phyloP scores from a whole-genome alignment of 2,329 filamentous ascomycete species.

The Claviceps sp. region DNA sequence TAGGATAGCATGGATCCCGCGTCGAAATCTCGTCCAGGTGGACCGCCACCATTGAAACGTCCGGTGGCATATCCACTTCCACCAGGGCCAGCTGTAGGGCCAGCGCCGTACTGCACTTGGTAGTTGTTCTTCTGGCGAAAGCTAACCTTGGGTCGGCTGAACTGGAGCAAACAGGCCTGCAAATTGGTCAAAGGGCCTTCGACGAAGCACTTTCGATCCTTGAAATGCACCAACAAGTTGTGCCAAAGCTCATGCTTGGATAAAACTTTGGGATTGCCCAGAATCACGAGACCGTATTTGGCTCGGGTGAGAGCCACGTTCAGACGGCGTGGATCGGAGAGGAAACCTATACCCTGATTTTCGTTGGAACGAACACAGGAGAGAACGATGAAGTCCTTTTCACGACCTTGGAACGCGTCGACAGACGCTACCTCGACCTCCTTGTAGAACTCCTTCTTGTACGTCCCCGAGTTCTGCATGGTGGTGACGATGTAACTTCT shows the following conservation, averaged over 20 bases:
- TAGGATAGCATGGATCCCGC: slow-evolving; percentile 85
- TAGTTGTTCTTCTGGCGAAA: slow-evolving; percentile 73
- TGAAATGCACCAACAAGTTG: slow-evolving; percentile 87
- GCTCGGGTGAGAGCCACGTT: slow-evolving; percentile 95
- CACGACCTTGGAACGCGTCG: slow-evolving; percentile 95
- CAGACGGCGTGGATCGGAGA: slow-evolving; percentile 92
- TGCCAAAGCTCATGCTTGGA: slow-evolving; percentile 98
- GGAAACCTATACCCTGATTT: slow-evolving; percentile 96
- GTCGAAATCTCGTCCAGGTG: slow-evolving; percentile 46
- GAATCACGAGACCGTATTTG: slow-evolving; percentile 90
- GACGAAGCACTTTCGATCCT: slow-evolving; percentile 89
- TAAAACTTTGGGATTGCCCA: slow-evolving; percentile 93
- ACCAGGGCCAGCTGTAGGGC: slow-evolving; percentile 20
- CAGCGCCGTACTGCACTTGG: slow-evolving; percentile 57
- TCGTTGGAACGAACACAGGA: slow-evolving; percentile 98
- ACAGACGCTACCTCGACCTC: slow-evolving; percentile 97
- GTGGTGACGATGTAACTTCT: slow-evolving; percentile 96
- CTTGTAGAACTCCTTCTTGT: slow-evolving; percentile 98
- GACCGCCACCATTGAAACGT: slow-evolving; percentile 26
- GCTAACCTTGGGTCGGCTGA: slow-evolving; percentile 82
- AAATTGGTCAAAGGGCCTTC: slow-evolving; percentile 91
- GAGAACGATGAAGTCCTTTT: slow-evolving; percentile 97
- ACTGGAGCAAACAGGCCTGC: slow-evolving; percentile 90
- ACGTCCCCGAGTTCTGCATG: slow-evolving; percentile 96
- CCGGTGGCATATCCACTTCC: slow-evolving; percentile 24